Conservation (phyloP, 495 filamentous ascomycete species). For the Hypoxylon intermedium region DNA sequence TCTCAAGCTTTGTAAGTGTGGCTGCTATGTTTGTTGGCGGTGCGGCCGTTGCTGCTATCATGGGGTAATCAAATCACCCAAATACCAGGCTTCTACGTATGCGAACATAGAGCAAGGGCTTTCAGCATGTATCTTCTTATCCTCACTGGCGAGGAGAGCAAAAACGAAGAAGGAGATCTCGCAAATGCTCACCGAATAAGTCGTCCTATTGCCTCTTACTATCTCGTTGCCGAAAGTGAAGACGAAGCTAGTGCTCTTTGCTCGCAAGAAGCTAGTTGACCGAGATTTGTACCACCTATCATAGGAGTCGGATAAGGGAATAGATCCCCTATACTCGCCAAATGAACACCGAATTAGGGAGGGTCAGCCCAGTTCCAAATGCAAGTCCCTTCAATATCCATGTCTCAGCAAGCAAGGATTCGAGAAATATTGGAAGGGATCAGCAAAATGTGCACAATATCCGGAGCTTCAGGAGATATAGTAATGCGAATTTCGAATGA, state of each 20-base stretch:
- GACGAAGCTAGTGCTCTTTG: neutral
- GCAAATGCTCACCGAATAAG: no score
- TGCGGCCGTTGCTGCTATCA: no score
- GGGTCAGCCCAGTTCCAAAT: constrained; percentile 5
- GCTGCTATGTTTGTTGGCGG: no score
- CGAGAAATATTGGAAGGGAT: constrained; percentile 14
- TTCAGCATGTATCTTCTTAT: no score
- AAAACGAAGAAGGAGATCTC: no score
- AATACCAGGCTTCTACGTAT: neutral
- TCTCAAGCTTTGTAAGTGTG: no score
- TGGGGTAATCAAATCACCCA: no score
- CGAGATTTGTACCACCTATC: constrained; percentile 1
- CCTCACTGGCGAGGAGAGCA: no score
- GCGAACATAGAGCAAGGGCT: neutral
- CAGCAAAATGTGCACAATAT: constrained; percentile 5
- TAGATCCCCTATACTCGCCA: neutral
- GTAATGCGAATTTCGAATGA: constrained; percentile 6
- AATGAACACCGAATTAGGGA: constrained; percentile 14
- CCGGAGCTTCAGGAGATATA: neutral
- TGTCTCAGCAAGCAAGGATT: constrained; percentile 1
- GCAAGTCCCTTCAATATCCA: neutral
- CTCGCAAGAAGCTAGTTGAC: neutral
- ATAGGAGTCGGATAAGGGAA: neutral
- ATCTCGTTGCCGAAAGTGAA: neutral
- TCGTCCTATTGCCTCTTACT: neutral